These are phyloP conservation scores for Chrysoporthe austroafricana DNA, from an alignment of 2,329 filamentous ascomycete genomes.

Conservation along the genomic window DNA sequence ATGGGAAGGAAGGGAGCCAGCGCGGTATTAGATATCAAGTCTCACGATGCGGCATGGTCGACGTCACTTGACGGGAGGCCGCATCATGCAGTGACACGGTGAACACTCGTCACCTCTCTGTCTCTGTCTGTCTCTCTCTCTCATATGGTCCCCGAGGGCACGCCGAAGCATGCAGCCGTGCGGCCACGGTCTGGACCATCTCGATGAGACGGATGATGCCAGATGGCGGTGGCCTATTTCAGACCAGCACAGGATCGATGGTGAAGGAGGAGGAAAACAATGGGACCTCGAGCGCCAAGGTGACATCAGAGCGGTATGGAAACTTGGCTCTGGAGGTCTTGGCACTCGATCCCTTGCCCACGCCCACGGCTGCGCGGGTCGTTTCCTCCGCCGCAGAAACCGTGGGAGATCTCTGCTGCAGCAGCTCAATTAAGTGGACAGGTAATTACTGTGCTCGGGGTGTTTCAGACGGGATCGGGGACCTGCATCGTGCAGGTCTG, in stretches of 20 bases:
- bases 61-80: not conserved
- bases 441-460: not conserved
- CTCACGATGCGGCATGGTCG: not conserved
- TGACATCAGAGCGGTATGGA: constrained; percentile 12
- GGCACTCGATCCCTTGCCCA: not conserved
- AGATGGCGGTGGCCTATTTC: not conserved
- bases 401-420: not conserved
- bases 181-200: not conserved
- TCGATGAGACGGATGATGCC: not conserved
- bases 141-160: too few species aligned
- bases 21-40: not conserved
- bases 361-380: not conserved
- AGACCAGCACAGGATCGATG: not conserved
- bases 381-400: not conserved
- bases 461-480: not conserved
- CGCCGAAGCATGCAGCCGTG: too few species aligned
- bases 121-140: too few species aligned
- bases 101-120: not conserved
- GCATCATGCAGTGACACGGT: not conserved
- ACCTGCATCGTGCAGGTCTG: not conserved
- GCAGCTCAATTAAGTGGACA: not conserved
- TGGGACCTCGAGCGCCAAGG: not conserved
- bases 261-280: not conserved
- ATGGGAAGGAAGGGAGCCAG: not conserved
- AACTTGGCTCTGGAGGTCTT: constrained; percentile 13